Conservation (phyloP, 2,329 filamentous ascomycete genomes). For the Fusarium foetens region DNA sequence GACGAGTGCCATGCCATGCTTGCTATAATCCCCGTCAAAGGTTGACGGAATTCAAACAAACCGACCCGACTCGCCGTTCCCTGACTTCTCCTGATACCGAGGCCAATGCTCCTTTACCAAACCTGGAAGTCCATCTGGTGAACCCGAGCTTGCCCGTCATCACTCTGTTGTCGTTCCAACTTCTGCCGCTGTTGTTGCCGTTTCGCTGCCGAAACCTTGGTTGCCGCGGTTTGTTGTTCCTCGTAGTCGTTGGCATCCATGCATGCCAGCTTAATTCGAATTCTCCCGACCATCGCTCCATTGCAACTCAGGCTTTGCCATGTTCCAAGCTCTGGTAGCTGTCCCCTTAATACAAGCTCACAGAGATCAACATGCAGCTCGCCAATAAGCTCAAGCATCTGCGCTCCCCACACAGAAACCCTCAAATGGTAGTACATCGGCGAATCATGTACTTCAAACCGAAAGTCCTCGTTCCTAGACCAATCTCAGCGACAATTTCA, state of each 20-base stretch:
- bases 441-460: constrained; percentile 40
- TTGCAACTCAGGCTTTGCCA: constrained; percentile 40
- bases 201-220: constrained; percentile 27
- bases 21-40: constrained; percentile 6
- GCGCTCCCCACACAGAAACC: constrained; percentile 41
- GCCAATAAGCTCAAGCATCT: constrained; percentile 43
- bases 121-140: constrained; percentile 43
- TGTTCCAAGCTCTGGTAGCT: constrained; percentile 30
- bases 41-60: neutral
- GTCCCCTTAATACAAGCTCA: constrained; percentile 34
- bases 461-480: constrained; percentile 42
- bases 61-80: constrained; percentile 4
- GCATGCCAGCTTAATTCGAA: constrained; percentile 34
- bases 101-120: constrained; percentile 29
- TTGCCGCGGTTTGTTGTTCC: constrained; percentile 32
- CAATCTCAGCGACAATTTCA: constrained; percentile 27
- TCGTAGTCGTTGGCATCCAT: constrained; percentile 35
- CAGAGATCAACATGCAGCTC: constrained; percentile 41
- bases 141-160: constrained; percentile 37
- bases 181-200: constrained; percentile 32
- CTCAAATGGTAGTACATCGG: constrained; percentile 44
- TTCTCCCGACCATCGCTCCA: constrained; percentile 31
- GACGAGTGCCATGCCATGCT: constrained; percentile 4
- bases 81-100: constrained; percentile 8
- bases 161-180: constrained; percentile 24